Evolutionary conservation across 352 stramenopile species (phyloP), one percentile per base, ranked within the genome.

Genomic region (Phytopythium helicoides): DNA sequence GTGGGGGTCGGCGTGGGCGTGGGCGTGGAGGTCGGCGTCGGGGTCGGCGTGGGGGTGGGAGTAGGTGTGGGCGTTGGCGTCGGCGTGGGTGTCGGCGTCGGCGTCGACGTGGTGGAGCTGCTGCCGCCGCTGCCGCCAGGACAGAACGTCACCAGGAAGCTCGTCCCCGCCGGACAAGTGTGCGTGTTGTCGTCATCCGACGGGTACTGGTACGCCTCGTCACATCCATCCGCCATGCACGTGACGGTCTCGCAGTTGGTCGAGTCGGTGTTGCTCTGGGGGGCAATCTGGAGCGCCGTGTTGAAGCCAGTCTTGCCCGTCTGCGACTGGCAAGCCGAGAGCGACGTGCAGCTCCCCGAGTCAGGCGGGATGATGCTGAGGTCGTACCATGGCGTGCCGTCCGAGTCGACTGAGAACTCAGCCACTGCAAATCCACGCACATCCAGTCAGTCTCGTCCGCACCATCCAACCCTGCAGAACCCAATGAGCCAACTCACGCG

Each of bases 81-180:
- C 3, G 57, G 36, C 11, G 61, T 59, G 10, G 55, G 40, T 16
- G 60, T 65, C 15, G 23, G 47, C 6, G 56, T 53, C 12, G 49
- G 58, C 34, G 57, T 56, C 31, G 33, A 61, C 14, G 52, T 63
- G 22, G 54, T 68, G 18, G 21, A 64, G n/a, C 56, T 73, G 49
- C 57, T 69, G 15, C 71, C 62, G 9, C 73, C 70, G 18, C 54
- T 66, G 1, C 70, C 73, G 8, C 65, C 66, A 8, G 77, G 74
- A n/a, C 78, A 89, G 54, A 89, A 89, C n/a, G 66, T 85, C n/a
- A 89, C 63, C 22, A 70, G 47, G 47, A 86, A 89, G 41, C 70
- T 65, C 16, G 78, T 84, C 1, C 66, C 73, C 23, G 61, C 23
- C n/a, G 65, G 62, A 31, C 78, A 89, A 45, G 65, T 76, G 64